Evolutionary conservation across 805 yeast species (phyloP).

Genomic region (Saturnispora kantuleensis): DNA sequence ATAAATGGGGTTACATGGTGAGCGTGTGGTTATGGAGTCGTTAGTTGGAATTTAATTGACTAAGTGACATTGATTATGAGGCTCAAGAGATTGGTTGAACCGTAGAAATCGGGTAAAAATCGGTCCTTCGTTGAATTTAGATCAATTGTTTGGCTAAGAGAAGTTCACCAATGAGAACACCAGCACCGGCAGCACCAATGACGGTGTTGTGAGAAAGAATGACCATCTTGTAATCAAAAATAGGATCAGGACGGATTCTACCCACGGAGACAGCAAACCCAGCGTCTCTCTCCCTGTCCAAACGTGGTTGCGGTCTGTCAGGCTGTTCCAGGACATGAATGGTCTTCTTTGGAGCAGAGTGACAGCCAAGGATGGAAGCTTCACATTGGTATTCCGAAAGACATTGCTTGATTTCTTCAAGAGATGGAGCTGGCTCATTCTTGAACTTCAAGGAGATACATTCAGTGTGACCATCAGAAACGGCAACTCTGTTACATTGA

Average conservation of each 20-base stretch:
- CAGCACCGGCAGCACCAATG: slow-evolving; percentile 98
- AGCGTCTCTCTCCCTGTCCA: slow-evolving; percentile 89
- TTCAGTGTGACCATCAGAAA: slow-evolving; percentile 96
- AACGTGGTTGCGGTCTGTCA: slow-evolving; percentile 96
- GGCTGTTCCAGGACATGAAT: slow-evolving; percentile 84
- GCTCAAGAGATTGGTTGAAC: too few relatives aligned
- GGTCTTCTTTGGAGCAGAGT: slow-evolving; percentile 87
- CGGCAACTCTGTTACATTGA: slow-evolving; percentile 95
- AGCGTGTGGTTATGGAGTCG: too few relatives aligned
- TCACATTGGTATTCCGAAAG: slow-evolving; percentile 73
- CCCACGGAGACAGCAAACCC: slow-evolving; percentile 96
- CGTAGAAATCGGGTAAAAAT: background rate
- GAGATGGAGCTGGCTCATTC: slow-evolving; percentile 73
- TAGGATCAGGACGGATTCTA: slow-evolving; percentile 85
- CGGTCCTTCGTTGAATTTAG: slow-evolving; percentile 24
- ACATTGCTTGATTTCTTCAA: slow-evolving; percentile 66
- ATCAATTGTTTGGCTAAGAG: slow-evolving; percentile 67
- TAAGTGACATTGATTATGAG: too few relatives aligned
- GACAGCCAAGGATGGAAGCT: slow-evolving; percentile 69
- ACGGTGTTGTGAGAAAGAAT: slow-evolving; percentile 95
- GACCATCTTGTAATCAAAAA: slow-evolving; percentile 91
- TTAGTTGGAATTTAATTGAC: too few relatives aligned
- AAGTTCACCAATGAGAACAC: slow-evolving; percentile 89
- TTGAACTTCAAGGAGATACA: slow-evolving; percentile 82
- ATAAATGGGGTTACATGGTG: too few relatives aligned